phyloP scores from a whole-genome alignment of 345 rosid genomes.

The Luvunga scandens region DNA sequence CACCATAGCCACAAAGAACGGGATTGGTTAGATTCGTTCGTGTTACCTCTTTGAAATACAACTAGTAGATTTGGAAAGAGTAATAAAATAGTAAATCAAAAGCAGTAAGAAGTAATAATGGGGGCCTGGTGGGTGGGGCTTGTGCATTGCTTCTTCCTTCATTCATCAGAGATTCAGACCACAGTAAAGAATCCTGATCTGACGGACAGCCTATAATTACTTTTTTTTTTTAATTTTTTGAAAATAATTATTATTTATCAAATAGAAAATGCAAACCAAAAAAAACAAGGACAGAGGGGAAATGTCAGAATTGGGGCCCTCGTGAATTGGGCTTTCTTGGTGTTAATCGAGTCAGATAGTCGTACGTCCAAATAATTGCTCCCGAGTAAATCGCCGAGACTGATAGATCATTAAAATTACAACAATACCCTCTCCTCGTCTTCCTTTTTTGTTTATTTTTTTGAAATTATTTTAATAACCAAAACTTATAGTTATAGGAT shows the following conservation, averaged over 20 bases:
- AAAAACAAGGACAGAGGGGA: not conserved
- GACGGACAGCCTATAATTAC: slow-evolving; percentile 18
- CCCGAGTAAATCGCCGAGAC: slow-evolving; percentile 16
- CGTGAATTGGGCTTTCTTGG: slow-evolving; percentile 17
- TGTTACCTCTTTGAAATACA: not conserved
- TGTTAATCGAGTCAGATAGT: slow-evolving; percentile 1
- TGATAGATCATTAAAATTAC: not conserved
- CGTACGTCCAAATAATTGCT: slow-evolving; percentile 32
- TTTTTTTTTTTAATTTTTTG: not conserved
- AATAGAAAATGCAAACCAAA: no score
- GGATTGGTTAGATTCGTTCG: not conserved
- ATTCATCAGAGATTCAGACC: slow-evolving; percentile 12
- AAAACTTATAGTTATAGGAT: no score
- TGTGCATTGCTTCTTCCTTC: slow-evolving; percentile 10
- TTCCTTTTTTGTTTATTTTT: not conserved
- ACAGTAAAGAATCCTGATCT: slow-evolving; percentile 10
- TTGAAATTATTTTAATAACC: no score
- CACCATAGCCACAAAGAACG: no score
- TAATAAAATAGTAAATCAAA: not conserved
- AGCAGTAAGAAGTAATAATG: not conserved
- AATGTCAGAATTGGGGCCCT: slow-evolving; percentile 27
- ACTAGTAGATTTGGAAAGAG: not conserved
- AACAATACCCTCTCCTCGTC: not conserved
- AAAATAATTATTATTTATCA: not conserved
- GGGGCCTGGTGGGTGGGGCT: not conserved